Base-by-base conservation (phyloP, 495 filamentous ascomycete species). In the Hypoxylon intermedium region DNA sequence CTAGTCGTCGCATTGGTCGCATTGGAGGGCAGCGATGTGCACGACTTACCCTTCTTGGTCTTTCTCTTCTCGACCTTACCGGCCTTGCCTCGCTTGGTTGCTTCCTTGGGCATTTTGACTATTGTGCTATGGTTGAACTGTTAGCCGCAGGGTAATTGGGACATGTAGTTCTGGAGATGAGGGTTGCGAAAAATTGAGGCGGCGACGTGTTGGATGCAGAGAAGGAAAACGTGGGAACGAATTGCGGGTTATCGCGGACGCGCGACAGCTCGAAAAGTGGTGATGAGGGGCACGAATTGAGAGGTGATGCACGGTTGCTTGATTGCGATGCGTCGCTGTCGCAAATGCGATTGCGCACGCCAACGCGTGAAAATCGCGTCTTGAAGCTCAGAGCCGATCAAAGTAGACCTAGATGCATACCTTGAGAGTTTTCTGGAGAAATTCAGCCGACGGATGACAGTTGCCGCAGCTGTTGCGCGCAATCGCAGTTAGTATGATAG, bases 1-100 rank as follows among this genome's bases (percentile, higher is more conserved):
- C 21, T 3, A 20, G 9, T 28, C 5, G n/a, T n/a, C n/a, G n/a
- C 16, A 53, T 41, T 19, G 18, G 16, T 38, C 34, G 11, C 18
- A 33, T 23, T 26, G 12, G 9, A 9, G 46, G 45, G 42, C 20
- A n/a, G n/a, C 9, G 15, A 9, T 31, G 2, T 16, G 34, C 34
- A 38, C 1, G 16, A 69, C 78, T 68, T 70, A 81, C 79, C 77
- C 76, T 80, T 82, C 78, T 80, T 80, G 60, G 49, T 56, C 37
- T 76, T 74, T 61, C 72, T 69, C 68, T 74, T 78, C 65, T 74
- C 74, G 43, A 67, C 71, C 72, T 76, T 81, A 48, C 70, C 72
- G 65, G 65, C 51, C 58, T 68, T 68, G 59, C 71, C 77, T 41
- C 72, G 73, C 72, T 78, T 81, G 68, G 74, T 74, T 38, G 75